phyloP scores from a whole-genome alignment of 495 filamentous ascomycete genomes.

The Lophiostoma macrostomum region DNA sequence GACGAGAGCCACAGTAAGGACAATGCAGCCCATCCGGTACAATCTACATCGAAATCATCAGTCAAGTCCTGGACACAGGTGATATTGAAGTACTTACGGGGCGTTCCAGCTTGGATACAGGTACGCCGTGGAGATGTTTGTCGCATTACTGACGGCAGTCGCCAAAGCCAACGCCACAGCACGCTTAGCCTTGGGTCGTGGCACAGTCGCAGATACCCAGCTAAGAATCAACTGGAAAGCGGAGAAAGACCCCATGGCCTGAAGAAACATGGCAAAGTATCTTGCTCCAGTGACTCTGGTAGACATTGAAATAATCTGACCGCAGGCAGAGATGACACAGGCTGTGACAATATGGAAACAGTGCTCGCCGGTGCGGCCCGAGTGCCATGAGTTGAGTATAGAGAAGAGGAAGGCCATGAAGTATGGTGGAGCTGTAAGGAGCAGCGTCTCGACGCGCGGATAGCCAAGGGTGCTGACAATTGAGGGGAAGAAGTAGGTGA shows the following conservation, averaged over 20 bases:
- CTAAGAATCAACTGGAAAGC: constrained; percentile 6
- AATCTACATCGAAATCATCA: no score
- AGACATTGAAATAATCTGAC: constrained; percentile 7
- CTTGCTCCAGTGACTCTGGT: not conserved
- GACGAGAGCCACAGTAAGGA: no score
- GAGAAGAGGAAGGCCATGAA: constrained; percentile 3
- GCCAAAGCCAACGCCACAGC: constrained; percentile 10
- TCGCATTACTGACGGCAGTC: not conserved
- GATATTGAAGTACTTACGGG: no score
- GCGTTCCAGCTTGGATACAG: no score
- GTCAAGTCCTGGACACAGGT: no score
- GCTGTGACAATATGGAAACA: constrained; percentile 3
- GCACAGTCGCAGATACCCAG: constrained; percentile 7
- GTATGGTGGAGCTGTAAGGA: constrained; percentile 3
- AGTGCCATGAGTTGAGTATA: constrained; percentile 2
- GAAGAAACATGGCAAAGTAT: constrained; percentile 9
- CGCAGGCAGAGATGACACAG: constrained; percentile 2
- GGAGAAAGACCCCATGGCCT: constrained; percentile 1
- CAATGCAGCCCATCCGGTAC: no score
- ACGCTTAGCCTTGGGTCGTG: constrained; percentile 7
- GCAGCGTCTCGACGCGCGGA: constrained; percentile 3
- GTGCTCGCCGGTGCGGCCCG: constrained; percentile 2
- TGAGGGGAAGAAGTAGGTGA: constrained; percentile 9
- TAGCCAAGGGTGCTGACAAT: constrained; percentile 3
- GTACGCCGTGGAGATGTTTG: constrained; percentile 2